Percentiles rank a stretch among this genome's conserved stretches.
phyloP scores from a whole-genome alignment of 129 eudicot genomes.

The Helianthus tuberosus region DNA sequence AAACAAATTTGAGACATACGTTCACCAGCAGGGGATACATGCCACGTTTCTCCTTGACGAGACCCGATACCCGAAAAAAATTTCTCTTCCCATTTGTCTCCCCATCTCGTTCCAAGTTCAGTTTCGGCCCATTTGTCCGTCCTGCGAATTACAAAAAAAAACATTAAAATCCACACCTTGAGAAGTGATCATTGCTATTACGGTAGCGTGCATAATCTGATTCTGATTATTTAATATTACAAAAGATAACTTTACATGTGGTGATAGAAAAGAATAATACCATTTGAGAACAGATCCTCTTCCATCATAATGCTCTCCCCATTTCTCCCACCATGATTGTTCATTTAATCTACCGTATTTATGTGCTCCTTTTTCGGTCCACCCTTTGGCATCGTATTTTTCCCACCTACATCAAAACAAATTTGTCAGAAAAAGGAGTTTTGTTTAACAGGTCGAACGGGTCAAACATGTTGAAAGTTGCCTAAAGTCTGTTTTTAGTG shows the following conservation, averaged over 20 bases:
- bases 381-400: constrained; percentile 94
- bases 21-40: constrained; percentile 77
- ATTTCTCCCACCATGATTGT: constrained; percentile 99
- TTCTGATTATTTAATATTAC: background rate
- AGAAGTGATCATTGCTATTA: background rate
- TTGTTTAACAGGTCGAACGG: background rate
- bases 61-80: constrained; percentile 92
- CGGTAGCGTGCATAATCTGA: background rate
- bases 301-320: constrained; percentile 98
- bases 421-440: background rate
- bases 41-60: constrained; percentile 99
- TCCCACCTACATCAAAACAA: constrained; percentile 70
- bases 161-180: background rate
- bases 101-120: constrained; percentile 95
- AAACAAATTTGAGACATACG: constrained; percentile 51
- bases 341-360: constrained; percentile 92
- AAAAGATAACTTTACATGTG: background rate
- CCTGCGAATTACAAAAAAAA: constrained; percentile 45
- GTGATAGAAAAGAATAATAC: constrained; percentile 36
- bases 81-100: constrained; percentile 97
- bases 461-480: background rate
- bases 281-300: constrained; percentile 94
- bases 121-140: constrained; percentile 99
- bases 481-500: background rate
- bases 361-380: constrained; percentile 98